Evolutionary conservation across 1,284 basidiomycete genomes (phyloP).

Genomic region (Tylopilus sp.): DNA sequence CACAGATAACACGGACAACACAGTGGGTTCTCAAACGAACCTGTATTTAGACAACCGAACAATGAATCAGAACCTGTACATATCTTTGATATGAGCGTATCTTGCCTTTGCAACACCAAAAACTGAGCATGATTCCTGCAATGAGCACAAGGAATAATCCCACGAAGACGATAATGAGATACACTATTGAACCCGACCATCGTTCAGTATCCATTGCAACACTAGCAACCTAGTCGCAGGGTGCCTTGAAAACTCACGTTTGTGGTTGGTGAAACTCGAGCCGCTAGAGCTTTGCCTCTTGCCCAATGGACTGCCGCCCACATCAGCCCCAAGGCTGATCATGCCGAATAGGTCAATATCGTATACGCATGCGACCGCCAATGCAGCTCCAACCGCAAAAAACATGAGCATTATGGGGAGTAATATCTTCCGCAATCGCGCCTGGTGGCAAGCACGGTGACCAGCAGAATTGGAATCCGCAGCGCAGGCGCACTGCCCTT

Average conservation of each 20-base stretch:
- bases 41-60: constrained; percentile 39
- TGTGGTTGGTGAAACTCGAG: constrained; percentile 50
- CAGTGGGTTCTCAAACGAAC: constrained; percentile 66
- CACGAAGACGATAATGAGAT: constrained; percentile 68
- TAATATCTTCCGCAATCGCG: constrained; percentile 48
- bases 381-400: constrained; percentile 42
- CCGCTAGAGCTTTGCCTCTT: constrained; percentile 45
- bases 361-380: constrained; percentile 47
- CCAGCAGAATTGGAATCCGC: constrained; percentile 20
- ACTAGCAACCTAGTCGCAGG: too few relatives aligned
- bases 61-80: constrained; percentile 9
- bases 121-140: constrained; percentile 63
- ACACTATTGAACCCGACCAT: constrained; percentile 45
- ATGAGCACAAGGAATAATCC: constrained; percentile 63
- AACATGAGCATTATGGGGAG: constrained; percentile 45
- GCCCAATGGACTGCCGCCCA: constrained; percentile 36
- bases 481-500: constrained; percentile 33
- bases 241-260: constrained; percentile 44
- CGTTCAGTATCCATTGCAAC: constrained; percentile 1
- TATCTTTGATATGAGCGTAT: constrained; percentile 12
- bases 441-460: constrained; percentile 51
- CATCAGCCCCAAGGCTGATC: constrained; percentile 29
- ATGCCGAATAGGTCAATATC: constrained; percentile 36
- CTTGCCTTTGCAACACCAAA: constrained; percentile 68
- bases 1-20: constrained; percentile 76